Evolutionary conservation across 2,329 filamentous ascomycete genomes (phyloP).

Genomic region (Colletotrichum incanum): DNA sequence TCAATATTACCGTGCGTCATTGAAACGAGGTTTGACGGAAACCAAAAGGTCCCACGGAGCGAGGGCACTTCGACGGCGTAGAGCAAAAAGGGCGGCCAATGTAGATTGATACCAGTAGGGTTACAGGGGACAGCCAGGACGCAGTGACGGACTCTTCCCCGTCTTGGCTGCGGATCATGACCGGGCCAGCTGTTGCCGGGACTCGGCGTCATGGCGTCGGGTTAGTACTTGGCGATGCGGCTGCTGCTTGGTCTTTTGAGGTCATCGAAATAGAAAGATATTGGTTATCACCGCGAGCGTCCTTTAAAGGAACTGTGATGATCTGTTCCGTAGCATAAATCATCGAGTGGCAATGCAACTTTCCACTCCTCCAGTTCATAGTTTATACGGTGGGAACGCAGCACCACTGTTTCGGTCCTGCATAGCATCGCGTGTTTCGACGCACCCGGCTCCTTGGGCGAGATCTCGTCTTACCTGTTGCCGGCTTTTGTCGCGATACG

Average conservation of each 20-base stretch:
- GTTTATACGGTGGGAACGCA: constrained; percentile 18
- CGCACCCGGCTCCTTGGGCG: constrained; percentile 23
- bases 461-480: constrained; percentile 4
- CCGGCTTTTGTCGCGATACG: constrained; percentile 24
- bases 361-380: neutral
- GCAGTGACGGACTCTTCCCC: constrained; percentile 16
- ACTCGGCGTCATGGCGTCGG: constrained; percentile 10
- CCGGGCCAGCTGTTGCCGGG: constrained; percentile 8
- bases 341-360: neutral
- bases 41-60: neutral
- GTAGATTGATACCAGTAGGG: neutral
- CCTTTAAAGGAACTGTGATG: too few relatives aligned
- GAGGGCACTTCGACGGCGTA: neutral
- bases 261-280: neutral
- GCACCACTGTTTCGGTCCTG: constrained; percentile 21
- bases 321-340: neutral
- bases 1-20: constrained; percentile 34
- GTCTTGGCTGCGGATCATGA: constrained; percentile 30
- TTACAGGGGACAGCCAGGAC: neutral
- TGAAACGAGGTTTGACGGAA: neutral
- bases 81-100: neutral
- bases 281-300: neutral
- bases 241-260: neutral
- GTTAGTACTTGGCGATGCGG: neutral
- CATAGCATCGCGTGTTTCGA: constrained; percentile 30